Base-by-base conservation (phyloP, 169 alveolate species). In the Cryptosporidium viatorum region DNA sequence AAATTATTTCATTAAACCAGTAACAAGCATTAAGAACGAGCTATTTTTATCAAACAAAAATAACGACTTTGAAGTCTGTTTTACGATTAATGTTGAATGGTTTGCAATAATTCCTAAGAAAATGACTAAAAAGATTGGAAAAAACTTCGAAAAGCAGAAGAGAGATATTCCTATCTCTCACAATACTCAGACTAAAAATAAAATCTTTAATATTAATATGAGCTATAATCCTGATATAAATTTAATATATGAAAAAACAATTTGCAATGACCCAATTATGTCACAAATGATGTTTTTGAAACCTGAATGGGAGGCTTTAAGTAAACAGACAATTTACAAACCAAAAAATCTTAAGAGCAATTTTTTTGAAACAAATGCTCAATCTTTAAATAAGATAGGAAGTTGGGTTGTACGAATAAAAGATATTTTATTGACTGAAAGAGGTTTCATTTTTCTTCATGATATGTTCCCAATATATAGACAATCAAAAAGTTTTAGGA, bases 221-320 rank as follows among this genome's bases (percentile, higher is more conserved):
- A 21, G 18, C 5, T 2, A 26, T 16, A 8, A 23, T 55, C 10
- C 35, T 7, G 18, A 33, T 65, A 18, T 65, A 0, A 39, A 43
- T 80, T 14, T 26, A 7, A 41, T 62, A 16, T 80, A 80, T 80
- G 89, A 80, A 43, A 23, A 80, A 26, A 31, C 45, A n/a, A 60
- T 80, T 43, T 80, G 35, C 35, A 21, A 62, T 23, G 89, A 80
- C 62, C 89, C 89, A 29, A 9, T 80, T 26, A 80, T 60, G n/a
- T 18, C 69, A 39, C 33, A 31, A 29, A 45, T 16, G 0, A n/a
- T 29, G 26, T 48, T 14, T 41, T 41, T n/a, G 55, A 12, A 48
- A 1, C 21, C 71, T 6, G 41, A 62, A 29, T 35, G 10, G 23
- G 41, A 31, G 33, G 33, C 10, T 0, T 35, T 51, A 59, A 29